A percentile compares a stretch with the other conserved stretches of the same genome.
phyloP scores from a whole-genome alignment of 257 asterid species.

The Jacaranda copaia region DNA sequence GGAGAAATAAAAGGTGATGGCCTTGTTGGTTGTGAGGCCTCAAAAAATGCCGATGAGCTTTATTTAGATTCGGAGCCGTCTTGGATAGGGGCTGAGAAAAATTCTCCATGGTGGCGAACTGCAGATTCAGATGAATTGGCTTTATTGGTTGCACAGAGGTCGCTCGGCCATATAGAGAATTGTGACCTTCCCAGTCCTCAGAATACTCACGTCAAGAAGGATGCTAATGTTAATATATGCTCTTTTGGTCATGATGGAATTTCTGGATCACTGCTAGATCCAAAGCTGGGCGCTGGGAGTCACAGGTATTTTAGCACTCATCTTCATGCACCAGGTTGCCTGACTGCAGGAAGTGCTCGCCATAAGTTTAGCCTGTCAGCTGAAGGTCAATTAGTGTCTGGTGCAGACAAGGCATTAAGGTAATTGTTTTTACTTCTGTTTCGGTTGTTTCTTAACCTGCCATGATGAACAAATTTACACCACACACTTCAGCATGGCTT shows the following conservation, averaged over 20 bases:
- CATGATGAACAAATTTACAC: neutral
- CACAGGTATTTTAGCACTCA: conserved; percentile 20
- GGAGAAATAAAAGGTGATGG: conserved; percentile 38
- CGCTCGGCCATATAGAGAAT: conserved; percentile 65
- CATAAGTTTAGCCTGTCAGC: conserved; percentile 30
- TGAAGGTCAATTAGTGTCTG: conserved; percentile 38
- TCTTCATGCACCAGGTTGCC: conserved; percentile 27
- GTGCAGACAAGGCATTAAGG: conserved; percentile 49
- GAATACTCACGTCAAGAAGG: conserved; percentile 50
- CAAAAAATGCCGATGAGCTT: conserved; percentile 45
- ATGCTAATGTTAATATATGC: conserved; percentile 37
- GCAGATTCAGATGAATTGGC: conserved; percentile 83
- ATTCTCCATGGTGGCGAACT: conserved; percentile 88
- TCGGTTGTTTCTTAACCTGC: conserved; percentile 2
- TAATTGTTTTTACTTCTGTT: conserved; percentile 32
- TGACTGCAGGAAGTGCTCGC: conserved; percentile 31
- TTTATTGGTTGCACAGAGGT: conserved; percentile 65
- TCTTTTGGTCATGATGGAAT: conserved; percentile 38
- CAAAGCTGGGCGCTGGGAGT: conserved; percentile 30
- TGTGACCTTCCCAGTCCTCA: conserved; percentile 91
- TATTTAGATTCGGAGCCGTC: conserved; percentile 52
- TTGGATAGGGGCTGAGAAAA: conserved; percentile 57
- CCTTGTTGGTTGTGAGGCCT: conserved; percentile 39
- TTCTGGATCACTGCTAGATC: conserved; percentile 34
- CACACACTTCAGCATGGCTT: neutral